These are phyloP conservation scores for Cymbidium sinense DNA, from an alignment of 106 monocot genomes.

Conservation along the genomic window DNA sequence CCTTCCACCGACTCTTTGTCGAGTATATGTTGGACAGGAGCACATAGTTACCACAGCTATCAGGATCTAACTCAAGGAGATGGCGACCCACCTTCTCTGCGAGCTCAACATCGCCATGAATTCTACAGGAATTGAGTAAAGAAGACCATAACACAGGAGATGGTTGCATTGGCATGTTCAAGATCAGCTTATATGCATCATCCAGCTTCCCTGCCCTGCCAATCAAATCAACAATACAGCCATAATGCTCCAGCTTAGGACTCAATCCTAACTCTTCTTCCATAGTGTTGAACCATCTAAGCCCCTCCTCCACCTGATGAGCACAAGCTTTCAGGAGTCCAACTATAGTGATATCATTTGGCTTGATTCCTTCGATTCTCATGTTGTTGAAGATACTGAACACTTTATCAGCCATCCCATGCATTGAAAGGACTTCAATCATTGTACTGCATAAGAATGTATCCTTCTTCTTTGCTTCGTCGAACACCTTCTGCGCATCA, in stretches of 20 bases:
- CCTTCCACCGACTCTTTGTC: constrained; percentile 28
- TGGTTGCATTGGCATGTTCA: constrained; percentile 28
- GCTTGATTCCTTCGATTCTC: constrained; percentile 36
- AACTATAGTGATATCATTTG: constrained; percentile 43
- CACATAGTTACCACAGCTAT: not conserved
- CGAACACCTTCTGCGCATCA: constrained; percentile 39
- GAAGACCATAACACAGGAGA: constrained; percentile 25
- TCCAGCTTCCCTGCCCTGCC: constrained; percentile 50
- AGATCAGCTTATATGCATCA: constrained; percentile 43
- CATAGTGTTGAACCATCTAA: constrained; percentile 53
- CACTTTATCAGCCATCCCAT: constrained; percentile 52
- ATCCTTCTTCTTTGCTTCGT: constrained; percentile 30
- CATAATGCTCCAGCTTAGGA: constrained; percentile 56
- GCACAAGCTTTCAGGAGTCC: constrained; percentile 67
- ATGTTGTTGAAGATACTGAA: constrained; percentile 30
- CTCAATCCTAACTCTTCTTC: constrained; percentile 20
- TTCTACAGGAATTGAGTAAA: constrained; percentile 35
- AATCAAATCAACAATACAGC: constrained; percentile 69
- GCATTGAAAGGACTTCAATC: constrained; percentile 61
- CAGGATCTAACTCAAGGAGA: not conserved
- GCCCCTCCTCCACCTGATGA: constrained; percentile 48
- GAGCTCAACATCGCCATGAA: constrained; percentile 40
- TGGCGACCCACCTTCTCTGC: constrained; percentile 26
- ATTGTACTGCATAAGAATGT: constrained; percentile 40
- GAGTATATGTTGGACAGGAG: not conserved